Evolutionary conservation across 768 basidiomycete species (phyloP), one percentile per base, ranked within the genome.

Genomic region (Clitopilus passeckerianus): DNA sequence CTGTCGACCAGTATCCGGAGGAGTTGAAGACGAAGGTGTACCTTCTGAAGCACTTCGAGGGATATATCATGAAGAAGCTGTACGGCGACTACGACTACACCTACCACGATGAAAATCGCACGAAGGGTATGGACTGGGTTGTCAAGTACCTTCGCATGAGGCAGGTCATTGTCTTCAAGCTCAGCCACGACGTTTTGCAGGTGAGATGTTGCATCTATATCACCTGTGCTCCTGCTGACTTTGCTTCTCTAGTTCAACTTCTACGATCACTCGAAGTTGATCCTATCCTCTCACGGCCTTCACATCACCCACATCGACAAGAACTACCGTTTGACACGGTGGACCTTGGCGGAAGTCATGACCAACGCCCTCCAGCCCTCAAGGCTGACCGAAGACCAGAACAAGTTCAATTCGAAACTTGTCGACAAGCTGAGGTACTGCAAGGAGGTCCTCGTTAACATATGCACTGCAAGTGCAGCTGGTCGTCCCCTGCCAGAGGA

Each of bases 131-230:
- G 93, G 91, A 91, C 65, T 98, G 95, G 78, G 90, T 98, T 52
- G 90, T 93, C 74, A 93, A 92, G 74, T 98, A 96, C 71, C 81
- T 98, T 62, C 80, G 96, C 64, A 95, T 96, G 93, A 97, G 96
- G 75, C 89, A 95, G 65, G 93, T 95, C 53, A 95, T 98, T 62
- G 89, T 98, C 33, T 99, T 99, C 80, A 90, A 94, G 80, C 74
- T 98, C 73, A 95, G 92, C 72, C 93, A 97, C 67, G 95, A 96
- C 66, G 87, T 93, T 58, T 73, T 98, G n/a, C 96, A 98, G 86
- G 95, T 92, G 59, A 50, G 81, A 63, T n/a, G 33, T 44, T 53
- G 44, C 46, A 43, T 59, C 15, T 52, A 43, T 46, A 18, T 54
- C 54, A 30, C 18, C 41, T 8, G 18, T 27, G 34, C 52, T 35